These are phyloP conservation scores for Quercus gilva DNA, from an alignment of 306 rosid genomes.

Conservation along the genomic window DNA sequence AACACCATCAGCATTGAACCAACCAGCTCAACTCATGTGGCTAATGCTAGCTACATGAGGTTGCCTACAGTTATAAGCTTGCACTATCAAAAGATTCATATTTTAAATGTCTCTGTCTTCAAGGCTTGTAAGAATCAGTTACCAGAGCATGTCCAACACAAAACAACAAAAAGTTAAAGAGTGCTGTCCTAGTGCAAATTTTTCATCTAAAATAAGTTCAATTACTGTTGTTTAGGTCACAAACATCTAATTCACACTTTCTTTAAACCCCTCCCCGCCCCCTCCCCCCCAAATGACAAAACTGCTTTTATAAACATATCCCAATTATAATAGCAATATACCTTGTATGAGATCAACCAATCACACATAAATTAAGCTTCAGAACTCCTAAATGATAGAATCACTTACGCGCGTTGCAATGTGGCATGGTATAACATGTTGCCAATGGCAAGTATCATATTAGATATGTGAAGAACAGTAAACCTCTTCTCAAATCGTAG, in stretches of 20 bases:
- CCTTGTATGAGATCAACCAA: slow-evolving; percentile 5
- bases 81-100: neutral
- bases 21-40: neutral
- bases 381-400: slow-evolving; percentile 6
- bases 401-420: slow-evolving; percentile 73
- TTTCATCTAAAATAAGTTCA: neutral
- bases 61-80: neutral
- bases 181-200: neutral
- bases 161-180: neutral
- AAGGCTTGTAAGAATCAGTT: neutral
- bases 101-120: neutral
- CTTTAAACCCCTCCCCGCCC: neutral
- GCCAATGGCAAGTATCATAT: slow-evolving; percentile 85
- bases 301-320: neutral
- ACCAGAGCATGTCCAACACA: neutral
- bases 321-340: slow-evolving; percentile 2
- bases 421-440: slow-evolving; percentile 94
- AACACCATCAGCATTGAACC: neutral
- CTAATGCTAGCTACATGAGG: neutral
- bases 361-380: neutral
- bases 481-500: slow-evolving; percentile 97
- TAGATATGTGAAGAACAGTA: slow-evolving; percentile 82
- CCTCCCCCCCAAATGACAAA: neutral
- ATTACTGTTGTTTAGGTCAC: neutral
- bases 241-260: neutral